Evolutionary conservation across 1,284 basidiomycete species (phyloP), one percentile per base, ranked within the genome.

Genomic region (Ceraceosorus guamensis): DNA sequence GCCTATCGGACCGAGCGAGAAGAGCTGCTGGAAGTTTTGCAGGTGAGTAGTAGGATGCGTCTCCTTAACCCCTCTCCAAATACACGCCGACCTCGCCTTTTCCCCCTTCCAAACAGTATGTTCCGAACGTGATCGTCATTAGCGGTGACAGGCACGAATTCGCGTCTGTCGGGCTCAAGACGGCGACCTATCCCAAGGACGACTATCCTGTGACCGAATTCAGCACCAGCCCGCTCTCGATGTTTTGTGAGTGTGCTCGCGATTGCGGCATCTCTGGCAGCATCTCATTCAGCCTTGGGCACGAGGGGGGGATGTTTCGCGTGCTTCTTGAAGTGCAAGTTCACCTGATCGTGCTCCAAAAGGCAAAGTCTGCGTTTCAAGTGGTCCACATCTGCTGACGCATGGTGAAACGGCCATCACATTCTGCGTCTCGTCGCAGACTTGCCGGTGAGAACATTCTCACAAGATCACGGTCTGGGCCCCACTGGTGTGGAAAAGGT

Each of bases 71-170:
- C 24, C 24, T 24, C 24, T 24, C 24, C 24, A 24, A 24, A 24
- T 24, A 24, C 24, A 2, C 24, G 24, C 24, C 3, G 43, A 8
- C 7, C 13, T 39, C 35, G 33, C 32, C 50, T 48, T 33, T 13
- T n/a, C 13, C 6, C n/a, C 32, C 5, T 18, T n/a, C 18, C 33
- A 2, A 14, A 39, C 30, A 59, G 43, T 81, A 83, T 52, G 83
- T 89, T 5, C 86, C 86, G 3, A 89, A 89, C 69, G 82, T 86
- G 34, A 79, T 87, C 64, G 73, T 88, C 46, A 77, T 75, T 32
- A 73, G 69, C 50, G 73, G 74, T 16, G 87, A 89, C 72, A 81
- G 87, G 7, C 88, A 89, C 76, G 87, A 89, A 75, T 89, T 88
- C 71, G 87, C 87, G 2, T 83, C 83, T 2, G 75, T 70, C 6